Base-by-base conservation (phyloP, 192 early-diverging fungal genomes). In the Gonapodya sp. region DNA sequence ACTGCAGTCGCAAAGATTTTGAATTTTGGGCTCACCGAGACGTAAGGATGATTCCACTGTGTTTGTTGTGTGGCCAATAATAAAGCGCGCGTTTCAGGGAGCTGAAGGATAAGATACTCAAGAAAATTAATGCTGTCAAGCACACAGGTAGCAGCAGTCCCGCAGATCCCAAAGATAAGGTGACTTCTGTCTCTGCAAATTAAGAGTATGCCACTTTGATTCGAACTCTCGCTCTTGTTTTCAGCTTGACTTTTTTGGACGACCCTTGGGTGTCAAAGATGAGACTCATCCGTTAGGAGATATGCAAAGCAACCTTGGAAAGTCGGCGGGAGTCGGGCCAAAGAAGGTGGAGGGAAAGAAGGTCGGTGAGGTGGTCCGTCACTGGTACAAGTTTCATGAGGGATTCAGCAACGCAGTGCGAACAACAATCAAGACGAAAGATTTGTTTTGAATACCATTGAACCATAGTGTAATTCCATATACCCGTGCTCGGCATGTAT, bases 381-480 rank as follows among this genome's bases (percentile, higher is more conserved):
- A 89, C 35, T 88, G 90, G 86, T 97, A 92, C 88, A 88, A 91
- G 83, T 96, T 89, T 82, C 93, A 95, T 81, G 95, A 97, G 84
- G 95, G 95, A 16, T 97, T 93, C 81, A 94, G 95, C 1, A 96
- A 97, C 83, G 95, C 95, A 16, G 95, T 97, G 33, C 88, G 93
- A 37, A 93, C 92, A 79, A 90, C 93, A 0, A 89, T 95, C 24
- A 85, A 87, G 35, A 85, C 95, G 37, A 82, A 86, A 14, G 89
- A 94, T 73, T 86, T 93, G n/a, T 79, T 92, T 31, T 91, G 85
- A 82, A 81, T 72, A n/a, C n/a, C n/a, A n/a, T n/a, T n/a, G n/a
- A n/a, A n/a, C n/a, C n/a, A n/a, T n/a, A n/a, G n/a, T n/a, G n/a
- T n/a, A n/a, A n/a, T n/a, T n/a, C n/a, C n/a, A n/a, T n/a, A n/a